Evolutionary conservation across 2,329 filamentous ascomycete species (phyloP).

Genomic region (Aspergillus fischeri): DNA sequence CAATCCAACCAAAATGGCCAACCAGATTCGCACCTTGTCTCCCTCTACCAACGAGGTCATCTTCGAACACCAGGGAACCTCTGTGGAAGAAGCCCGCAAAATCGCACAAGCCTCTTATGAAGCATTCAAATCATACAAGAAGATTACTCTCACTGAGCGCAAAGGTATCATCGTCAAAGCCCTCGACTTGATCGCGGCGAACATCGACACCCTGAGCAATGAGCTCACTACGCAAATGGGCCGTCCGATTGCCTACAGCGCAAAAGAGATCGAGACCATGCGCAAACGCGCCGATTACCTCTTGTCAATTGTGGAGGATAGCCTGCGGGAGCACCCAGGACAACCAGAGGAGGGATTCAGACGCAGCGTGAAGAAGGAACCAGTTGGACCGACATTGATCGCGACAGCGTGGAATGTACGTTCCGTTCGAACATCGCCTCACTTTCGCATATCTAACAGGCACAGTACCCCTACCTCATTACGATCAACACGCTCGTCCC

Average conservation of each 20-base stretch:
- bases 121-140: conserved; percentile 53
- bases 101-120: conserved; percentile 23
- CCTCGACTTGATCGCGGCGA: conserved; percentile 62
- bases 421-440: conserved; percentile 9
- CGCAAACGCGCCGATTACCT: conserved; percentile 78
- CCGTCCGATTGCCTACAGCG: conserved; percentile 77
- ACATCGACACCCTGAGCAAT: conserved; percentile 70
- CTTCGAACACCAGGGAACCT: conserved; percentile 68
- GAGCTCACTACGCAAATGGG: conserved; percentile 91
- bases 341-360: conserved; percentile 81
- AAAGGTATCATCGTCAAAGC: conserved; percentile 79
- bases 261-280: conserved; percentile 76
- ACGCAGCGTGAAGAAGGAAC: conserved; percentile 79
- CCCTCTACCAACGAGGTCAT: conserved; percentile 82
- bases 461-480: conserved; percentile 84
- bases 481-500: conserved; percentile 85
- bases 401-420: conserved; percentile 92
- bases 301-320: conserved; percentile 74
- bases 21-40: conserved; percentile 63
- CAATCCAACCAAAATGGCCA: conserved; percentile 17
- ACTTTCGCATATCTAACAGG: not conserved
- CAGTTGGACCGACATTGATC: conserved; percentile 78
- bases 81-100: conserved; percentile 19
- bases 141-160: conserved; percentile 66
- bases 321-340: conserved; percentile 72